Evolutionary conservation across 345 rosid species (phyloP).

Genomic region (Moricandia arvensis): DNA sequence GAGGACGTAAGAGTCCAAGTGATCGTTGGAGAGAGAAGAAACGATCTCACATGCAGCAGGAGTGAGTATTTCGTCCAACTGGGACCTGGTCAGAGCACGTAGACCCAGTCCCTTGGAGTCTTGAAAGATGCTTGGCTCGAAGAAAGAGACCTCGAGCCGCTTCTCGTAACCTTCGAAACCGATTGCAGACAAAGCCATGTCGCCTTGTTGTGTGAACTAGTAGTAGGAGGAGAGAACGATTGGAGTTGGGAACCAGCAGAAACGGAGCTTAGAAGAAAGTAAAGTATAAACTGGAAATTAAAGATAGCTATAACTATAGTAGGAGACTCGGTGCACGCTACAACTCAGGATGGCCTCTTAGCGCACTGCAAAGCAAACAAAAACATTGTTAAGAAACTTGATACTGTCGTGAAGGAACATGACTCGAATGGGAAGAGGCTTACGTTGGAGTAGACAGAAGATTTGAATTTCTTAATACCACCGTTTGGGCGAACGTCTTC

Average conservation of each 20-base stretch:
- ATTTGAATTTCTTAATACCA: slow-evolving; percentile 99
- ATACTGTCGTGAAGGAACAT: neutral
- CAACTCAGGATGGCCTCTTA: slow-evolving; percentile 80
- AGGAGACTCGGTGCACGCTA: slow-evolving; percentile 30
- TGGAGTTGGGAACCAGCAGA: slow-evolving; percentile 46
- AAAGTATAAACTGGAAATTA: slow-evolving; percentile 34
- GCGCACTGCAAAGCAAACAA: slow-evolving; percentile 55
- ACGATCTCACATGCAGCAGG: slow-evolving; percentile 95
- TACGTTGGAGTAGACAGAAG: slow-evolving; percentile 93
- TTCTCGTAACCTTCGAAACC: slow-evolving; percentile 98
- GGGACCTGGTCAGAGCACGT: slow-evolving; percentile 61
- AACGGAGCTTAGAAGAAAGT: slow-evolving; percentile 32
- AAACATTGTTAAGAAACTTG: neutral
- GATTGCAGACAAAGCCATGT: slow-evolving; percentile 77
- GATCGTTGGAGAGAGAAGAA: slow-evolving; percentile 71
- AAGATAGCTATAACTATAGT: slow-evolving; percentile 27
- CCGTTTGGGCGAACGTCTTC: slow-evolving; percentile 98
- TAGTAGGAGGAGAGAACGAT: slow-evolving; percentile 40
- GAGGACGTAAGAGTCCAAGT: slow-evolving; percentile 84
- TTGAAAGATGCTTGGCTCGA: slow-evolving; percentile 66
- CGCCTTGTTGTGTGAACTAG: slow-evolving; percentile 22
- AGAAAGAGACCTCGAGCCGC: slow-evolving; percentile 78
- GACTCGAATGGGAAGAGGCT: neutral
- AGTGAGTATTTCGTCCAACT: slow-evolving; percentile 69
- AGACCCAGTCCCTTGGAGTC: slow-evolving; percentile 68